Percentiles rank a stretch among this genome's conserved stretches.
These are phyloP conservation scores for Trichoderma semiorbis DNA, from an alignment of 2,329 filamentous ascomycete species.

Conservation along the genomic window DNA sequence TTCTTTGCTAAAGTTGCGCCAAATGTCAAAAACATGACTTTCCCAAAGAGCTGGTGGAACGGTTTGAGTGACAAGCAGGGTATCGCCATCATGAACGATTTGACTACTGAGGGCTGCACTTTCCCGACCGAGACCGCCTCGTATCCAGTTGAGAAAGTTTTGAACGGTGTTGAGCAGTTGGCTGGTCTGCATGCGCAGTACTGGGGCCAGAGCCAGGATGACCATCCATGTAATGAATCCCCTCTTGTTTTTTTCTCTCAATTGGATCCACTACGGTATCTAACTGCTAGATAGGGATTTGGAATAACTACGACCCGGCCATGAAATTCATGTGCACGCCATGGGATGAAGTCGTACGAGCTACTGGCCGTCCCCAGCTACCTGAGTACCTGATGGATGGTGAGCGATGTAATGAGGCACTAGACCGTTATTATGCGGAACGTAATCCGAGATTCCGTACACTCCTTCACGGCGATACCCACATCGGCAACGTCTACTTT, in stretches of 20 bases:
- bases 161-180: constrained; percentile 4
- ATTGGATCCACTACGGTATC: not conserved
- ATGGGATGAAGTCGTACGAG: constrained; percentile 6
- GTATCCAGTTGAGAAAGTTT: not conserved
- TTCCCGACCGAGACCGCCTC: not conserved
- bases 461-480: not conserved
- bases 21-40: not conserved
- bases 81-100: constrained; percentile 2
- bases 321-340: constrained; percentile 10
- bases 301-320: constrained; percentile 9
- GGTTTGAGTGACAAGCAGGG: constrained; percentile 1
- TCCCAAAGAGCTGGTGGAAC: constrained; percentile 7
- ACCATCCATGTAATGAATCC: constrained; percentile 9
- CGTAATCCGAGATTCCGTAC: constrained; percentile 3
- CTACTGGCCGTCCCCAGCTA: not conserved
- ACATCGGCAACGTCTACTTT: constrained; percentile 1
- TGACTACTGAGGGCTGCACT: not conserved
- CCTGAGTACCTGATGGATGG: constrained; percentile 7
- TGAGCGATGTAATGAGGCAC: not conserved
- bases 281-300: not conserved
- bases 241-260: not conserved
- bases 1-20: constrained; percentile 7
- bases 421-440: constrained; percentile 3
- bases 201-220: constrained; percentile 6
- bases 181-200: constrained; percentile 7